Base-by-base conservation (phyloP, 805 yeast species). In the Cyberlindnera bimundalis region DNA sequence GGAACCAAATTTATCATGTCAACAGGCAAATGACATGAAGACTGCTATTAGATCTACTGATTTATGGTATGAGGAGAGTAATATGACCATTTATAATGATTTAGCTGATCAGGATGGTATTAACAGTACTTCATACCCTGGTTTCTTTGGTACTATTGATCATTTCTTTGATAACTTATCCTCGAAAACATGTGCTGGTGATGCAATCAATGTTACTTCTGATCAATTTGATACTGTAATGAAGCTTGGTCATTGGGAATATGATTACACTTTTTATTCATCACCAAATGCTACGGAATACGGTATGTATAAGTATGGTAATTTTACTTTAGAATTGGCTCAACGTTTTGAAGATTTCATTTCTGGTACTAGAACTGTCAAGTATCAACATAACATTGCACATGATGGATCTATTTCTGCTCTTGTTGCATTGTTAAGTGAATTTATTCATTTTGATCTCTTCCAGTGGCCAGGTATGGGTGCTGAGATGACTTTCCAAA, bases 401-500 rank as follows among this genome's bases (percentile, higher is more conserved):
- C 73, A 70, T 50, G 68, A 67, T 54, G 67, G 75, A 19, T 59
- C 70, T 15, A 40, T 67, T 29, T 47, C 63, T 7, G 62, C 59
- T 5, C 45, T 62, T 29, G 52, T 66, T 11, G 66, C 67, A 1
- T 59, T 67, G 20, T 55, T 69, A 16, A 64, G 65, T 23, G 56
- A 55, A 12, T 55, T 48, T 24, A 27, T 39, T 5, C 45, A 47
- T 13, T 51, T 65, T 18, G 50, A 52, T 14, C 42, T 43, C 16
- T 59, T 69, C 42, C 59, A 70, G 47, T 69, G 74, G 74, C 74
- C 74, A 12, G 74, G 73, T 6, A 68, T 69, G 73, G 74, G 73
- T n/a, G 47, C 73, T 19, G 69, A 69, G 37, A 51, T 66, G 25
- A 62, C 62, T 2, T 62, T 68, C 43, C 73, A 69, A 48, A 42